A percentile compares a stretch with the other conserved stretches of the same genome.
These are phyloP conservation scores for Tolypocladium cylindrosporum DNA, from an alignment of 2,329 filamentous ascomycete genomes.

Conservation along the genomic window DNA sequence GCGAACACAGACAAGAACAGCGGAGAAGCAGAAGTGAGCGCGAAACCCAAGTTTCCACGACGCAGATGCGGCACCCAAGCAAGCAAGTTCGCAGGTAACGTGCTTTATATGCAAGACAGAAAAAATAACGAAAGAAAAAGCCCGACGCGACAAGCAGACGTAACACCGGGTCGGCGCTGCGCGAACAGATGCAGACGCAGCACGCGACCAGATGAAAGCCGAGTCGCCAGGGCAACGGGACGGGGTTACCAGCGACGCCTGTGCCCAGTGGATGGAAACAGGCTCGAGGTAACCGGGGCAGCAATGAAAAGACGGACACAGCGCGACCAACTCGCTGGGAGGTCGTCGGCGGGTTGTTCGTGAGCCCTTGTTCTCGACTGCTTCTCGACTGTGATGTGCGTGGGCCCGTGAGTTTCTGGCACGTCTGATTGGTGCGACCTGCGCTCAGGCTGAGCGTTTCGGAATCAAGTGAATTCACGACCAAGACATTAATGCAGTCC, in stretches of 20 bases:
- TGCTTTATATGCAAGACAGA: neutral
- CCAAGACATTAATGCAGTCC: neutral
- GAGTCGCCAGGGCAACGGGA: neutral
- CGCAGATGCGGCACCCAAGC: neutral
- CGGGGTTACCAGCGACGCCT: neutral
- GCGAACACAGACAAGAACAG: neutral
- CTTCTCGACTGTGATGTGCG: neutral
- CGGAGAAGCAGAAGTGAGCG: neutral
- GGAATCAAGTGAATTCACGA: neutral
- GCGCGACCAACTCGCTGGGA: neutral
- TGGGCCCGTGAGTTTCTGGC: neutral
- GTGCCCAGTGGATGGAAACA: neutral
- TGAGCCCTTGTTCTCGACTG: neutral
- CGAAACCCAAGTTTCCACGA: neutral
- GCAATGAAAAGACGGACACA: neutral
- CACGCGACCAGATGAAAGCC: neutral
- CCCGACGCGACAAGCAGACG: neutral
- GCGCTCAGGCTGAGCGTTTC: neutral
- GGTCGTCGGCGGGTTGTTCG: neutral
- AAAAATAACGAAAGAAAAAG: too few species aligned
- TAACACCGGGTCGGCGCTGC: neutral
- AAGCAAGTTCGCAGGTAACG: neutral
- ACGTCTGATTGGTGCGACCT: neutral
- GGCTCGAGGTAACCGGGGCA: accelerated
- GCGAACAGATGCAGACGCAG: neutral